Base-by-base conservation (phyloP, 106 monocot genomes). In the Hemerocallis citrina region DNA sequence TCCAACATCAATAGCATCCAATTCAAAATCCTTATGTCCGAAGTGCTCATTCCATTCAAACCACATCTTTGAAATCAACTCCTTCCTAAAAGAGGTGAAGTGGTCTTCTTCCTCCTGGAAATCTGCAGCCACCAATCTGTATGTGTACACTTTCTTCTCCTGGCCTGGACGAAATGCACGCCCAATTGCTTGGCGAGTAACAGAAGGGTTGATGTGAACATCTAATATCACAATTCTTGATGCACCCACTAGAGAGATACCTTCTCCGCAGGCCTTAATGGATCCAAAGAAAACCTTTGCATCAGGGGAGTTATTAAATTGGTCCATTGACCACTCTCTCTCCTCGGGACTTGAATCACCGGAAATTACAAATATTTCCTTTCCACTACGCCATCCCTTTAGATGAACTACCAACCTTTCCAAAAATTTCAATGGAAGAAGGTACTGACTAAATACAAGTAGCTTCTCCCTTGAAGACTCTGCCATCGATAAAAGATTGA, bases 251-350 rank as follows among this genome's bases (percentile, higher is more conserved):
- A 96, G 69, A 42, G 95, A 96, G 41, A 96, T 86, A 1, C 95
- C 95, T 75, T 96, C 95, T 1, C 95, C 95, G 67, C 95, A 96
- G 0, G 95, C 95, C 74, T 84, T 96, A 65, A 96, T 96, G 0
- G 95, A 96, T 33, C 95, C 95, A 64, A 96, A 81, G 32, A 96
- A 69, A 52, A 96, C 69, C 52, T 84, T 90, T 5, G 90, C 86
- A 74, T 87, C 90, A 16, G 60, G 7, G 1, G 95, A 90, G 51
- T 74, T 84, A 62, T 96, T 96, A 61, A 96, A 86, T 16, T 77
- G 80, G 7, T 96, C 95, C 86, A 87, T 90, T 6, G 86, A 67
- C 45, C 37, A 32, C 39, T 96, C 95, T 48, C 95, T 73, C 4
- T 83, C 72, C 7, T 96, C 95, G 55, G 80, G 13, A 57, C 65